These are phyloP conservation scores for Oemleria cerasiformis DNA, from an alignment of 306 rosid genomes.

Conservation along the genomic window DNA sequence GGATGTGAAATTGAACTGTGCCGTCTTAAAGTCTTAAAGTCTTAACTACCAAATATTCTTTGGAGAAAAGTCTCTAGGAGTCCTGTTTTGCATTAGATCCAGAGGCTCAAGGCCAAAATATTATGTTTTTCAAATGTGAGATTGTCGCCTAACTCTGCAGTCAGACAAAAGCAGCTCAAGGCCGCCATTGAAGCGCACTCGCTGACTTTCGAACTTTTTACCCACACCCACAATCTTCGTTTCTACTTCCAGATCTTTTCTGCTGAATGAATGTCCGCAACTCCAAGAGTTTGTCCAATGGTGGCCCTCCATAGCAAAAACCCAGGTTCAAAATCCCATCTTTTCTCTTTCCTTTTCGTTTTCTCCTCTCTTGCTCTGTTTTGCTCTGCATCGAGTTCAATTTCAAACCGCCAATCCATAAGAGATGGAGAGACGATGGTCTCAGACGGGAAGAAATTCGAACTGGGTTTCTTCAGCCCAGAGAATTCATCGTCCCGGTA, in stretches of 20 bases:
- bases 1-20: too few species aligned
- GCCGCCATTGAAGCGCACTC: slow-evolving; percentile 20
- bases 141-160: not conserved
- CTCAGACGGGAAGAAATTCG: slow-evolving; percentile 35
- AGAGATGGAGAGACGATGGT: slow-evolving; percentile 37
- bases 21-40: too few species aligned
- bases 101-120: not conserved
- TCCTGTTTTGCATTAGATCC: not conserved
- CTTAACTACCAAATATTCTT: too few species aligned
- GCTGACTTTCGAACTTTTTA: not conserved
- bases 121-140: not conserved
- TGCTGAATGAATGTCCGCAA: not conserved
- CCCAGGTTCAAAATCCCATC: slow-evolving; percentile 5
- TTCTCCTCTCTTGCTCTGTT: slow-evolving; percentile 22
- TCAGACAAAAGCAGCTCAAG: not conserved
- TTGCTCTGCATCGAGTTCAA: slow-evolving; percentile 37
- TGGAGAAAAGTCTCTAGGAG: too few species aligned
- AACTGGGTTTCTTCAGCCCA: slow-evolving; percentile 62
- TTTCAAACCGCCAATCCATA: slow-evolving; percentile 26
- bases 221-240: too few species aligned
- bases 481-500: slow-evolving; percentile 38
- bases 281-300: slow-evolving; percentile 3
- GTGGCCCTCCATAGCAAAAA: slow-evolving; percentile 15
- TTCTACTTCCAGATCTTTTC: not conserved
- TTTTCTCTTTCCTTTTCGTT: slow-evolving; percentile 16